Percentiles rank a stretch among this genome's conserved stretches.
phyloP scores from a whole-genome alignment of 176 grass and related monocot genomes.

The Puccinellia tenuiflora region DNA sequence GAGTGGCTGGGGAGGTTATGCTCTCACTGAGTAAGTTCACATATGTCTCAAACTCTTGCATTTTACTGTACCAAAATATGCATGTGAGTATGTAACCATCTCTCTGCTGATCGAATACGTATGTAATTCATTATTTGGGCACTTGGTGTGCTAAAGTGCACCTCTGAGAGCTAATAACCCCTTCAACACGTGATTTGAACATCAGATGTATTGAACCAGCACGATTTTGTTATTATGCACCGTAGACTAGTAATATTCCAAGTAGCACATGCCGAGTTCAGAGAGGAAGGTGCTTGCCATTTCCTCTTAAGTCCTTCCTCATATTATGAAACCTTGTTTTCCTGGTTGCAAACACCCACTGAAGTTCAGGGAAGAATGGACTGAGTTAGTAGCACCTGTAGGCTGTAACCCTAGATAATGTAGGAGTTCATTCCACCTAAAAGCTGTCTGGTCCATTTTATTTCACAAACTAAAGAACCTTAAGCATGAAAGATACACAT shows the following conservation, averaged over 20 bases:
- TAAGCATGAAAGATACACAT: slow-evolving; percentile 1
- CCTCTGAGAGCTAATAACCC: neutral
- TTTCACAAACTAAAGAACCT: slow-evolving; percentile 14
- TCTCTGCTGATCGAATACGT: neutral
- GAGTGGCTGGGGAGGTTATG: slow-evolving; percentile 78
- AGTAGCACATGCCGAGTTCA: neutral
- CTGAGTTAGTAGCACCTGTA: slow-evolving; percentile 16
- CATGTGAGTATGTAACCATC: neutral
- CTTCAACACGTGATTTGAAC: neutral
- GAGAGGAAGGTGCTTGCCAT: neutral
- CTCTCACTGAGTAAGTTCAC: slow-evolving; percentile 71
- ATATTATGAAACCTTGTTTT: neutral
- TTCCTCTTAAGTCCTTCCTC: neutral
- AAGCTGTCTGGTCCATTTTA: slow-evolving; percentile 4
- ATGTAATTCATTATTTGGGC: neutral
- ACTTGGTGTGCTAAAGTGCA: neutral
- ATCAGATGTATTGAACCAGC: neutral
- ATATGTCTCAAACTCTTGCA: too few relatives aligned
- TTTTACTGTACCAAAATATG: neutral
- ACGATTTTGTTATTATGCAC: neutral
- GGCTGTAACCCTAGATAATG: neutral
- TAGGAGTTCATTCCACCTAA: slow-evolving; percentile 1
- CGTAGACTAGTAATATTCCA: neutral
- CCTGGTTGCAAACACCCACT: slow-evolving; percentile 52
- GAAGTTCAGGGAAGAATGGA: slow-evolving; percentile 89